Evolutionary conservation across 176 grass and related monocot genomes (phyloP), one percentile per base, ranked within the genome.

Genomic region (Poa annua): DNA sequence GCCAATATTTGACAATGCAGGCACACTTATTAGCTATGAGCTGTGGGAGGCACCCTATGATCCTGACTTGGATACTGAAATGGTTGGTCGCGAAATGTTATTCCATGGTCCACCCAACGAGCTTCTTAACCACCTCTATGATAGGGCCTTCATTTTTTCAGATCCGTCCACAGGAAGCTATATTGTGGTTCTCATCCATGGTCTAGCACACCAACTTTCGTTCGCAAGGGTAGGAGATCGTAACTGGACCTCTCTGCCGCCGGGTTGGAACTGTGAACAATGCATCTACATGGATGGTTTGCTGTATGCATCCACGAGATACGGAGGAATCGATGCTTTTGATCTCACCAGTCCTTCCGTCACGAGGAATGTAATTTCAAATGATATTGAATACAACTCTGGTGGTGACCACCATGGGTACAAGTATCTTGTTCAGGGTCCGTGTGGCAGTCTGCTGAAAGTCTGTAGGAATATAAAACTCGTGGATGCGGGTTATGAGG

Each of bases 121-220:
- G 66, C 66, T 70, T 21, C 20, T 36, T 44, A 21, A 70, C 66
- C 35, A 68, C 11, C 1, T 22, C 36, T 70, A 70, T 20, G 12
- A 1, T 1, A 70, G 5, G 4, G 66, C 20, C 38, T 70, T 42
- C 35, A 12, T 70, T 21, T 70, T 70, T 22, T 36, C 36, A 0
- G 66, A 70, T 42, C 66, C 36, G 19, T 44, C 36, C 19, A 22
- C 36, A 70, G 66, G 38, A 70, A 70, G 66, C 66, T 69, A 60
- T 45, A 45, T 45, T 45, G 42, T 45, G 61, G 36, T 70, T 70
- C 66, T 70, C 36, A 70, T 44, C 36, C 66, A 70, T 0, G 20
- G 66, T 44, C 36, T 10, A 41, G 38, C 4, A 70, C 0, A 10
- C 7, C 20, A 70, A 20, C 66, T 70, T 70, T 70, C 35, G 19